A percentile compares a stretch with the other conserved stretches of the same genome.
Conservation (phyloP, 306 rosid genomes). For the Ormosia emarginata region DNA sequence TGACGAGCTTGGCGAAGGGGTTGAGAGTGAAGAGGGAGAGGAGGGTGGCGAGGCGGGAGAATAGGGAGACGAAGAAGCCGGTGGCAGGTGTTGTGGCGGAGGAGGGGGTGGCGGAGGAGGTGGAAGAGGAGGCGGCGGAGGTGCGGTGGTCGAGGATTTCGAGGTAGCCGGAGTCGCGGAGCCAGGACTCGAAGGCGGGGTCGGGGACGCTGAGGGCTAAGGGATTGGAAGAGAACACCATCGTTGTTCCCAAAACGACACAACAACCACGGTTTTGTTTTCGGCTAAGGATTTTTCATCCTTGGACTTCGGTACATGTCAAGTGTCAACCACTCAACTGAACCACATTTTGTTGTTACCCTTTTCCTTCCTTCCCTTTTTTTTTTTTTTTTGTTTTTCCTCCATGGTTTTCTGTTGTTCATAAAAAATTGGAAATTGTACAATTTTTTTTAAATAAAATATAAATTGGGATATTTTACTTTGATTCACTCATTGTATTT, state of each 20-base stretch:
- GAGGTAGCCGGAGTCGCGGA: conserved; percentile 88
- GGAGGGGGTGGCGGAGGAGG: conserved; percentile 14
- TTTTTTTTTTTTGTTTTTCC: too few relatives aligned
- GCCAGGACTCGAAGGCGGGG: conserved; percentile 90
- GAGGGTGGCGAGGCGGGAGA: conserved; percentile 57
- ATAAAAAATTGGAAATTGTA: too few relatives aligned
- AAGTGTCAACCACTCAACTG: too few relatives aligned
- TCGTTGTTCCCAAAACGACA: conserved; percentile 12
- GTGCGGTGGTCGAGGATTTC: conserved; percentile 82
- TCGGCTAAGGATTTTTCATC: neutral
- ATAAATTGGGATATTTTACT: too few relatives aligned
- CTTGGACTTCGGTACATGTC: neutral
- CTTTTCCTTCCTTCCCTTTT: too few relatives aligned
- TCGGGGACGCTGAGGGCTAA: conserved; percentile 93
- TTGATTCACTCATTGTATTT: too few relatives aligned
- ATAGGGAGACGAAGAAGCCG: conserved; percentile 44
- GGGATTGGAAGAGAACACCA: conserved; percentile 87
- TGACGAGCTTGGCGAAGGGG: conserved; percentile 79
- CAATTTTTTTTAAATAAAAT: too few relatives aligned
- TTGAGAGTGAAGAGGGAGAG: conserved; percentile 71
- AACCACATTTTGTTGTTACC: too few relatives aligned
- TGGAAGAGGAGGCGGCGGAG: conserved; percentile 30
- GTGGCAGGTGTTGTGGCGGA: conserved; percentile 29
- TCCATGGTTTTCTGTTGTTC: too few relatives aligned
- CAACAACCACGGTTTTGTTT: neutral